Evolutionary conservation across 2,329 filamentous ascomycete species (phyloP).

Genomic region (Talaromyces albobiverticillius): DNA sequence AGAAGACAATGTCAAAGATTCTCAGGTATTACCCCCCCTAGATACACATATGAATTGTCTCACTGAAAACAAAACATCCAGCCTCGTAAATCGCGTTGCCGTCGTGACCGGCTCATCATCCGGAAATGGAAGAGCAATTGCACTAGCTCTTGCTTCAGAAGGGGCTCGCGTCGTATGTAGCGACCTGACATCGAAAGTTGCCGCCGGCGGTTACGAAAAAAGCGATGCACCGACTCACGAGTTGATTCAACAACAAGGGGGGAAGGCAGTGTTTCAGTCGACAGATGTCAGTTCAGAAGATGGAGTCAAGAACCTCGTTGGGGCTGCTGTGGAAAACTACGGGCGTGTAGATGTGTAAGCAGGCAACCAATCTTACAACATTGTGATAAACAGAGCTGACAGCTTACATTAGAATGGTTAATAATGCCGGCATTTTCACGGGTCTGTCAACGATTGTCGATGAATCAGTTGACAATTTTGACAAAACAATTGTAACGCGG

Average conservation of each 20-base stretch:
- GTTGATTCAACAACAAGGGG: neutral
- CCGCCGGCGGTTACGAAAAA: neutral
- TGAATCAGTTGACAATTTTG: neutral
- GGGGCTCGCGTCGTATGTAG: slow-evolving; percentile 1
- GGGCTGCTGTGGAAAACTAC: neutral
- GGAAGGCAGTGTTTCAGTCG: neutral
- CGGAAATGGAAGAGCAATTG: slow-evolving; percentile 24
- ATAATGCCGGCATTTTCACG: neutral
- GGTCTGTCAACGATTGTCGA: neutral
- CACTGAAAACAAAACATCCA: no score
- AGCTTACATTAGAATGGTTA: neutral
- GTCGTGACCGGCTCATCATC: slow-evolving; percentile 25
- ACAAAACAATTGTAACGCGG: neutral
- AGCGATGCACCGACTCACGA: neutral
- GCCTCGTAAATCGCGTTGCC: slow-evolving; percentile 8
- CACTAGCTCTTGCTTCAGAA: slow-evolving; percentile 7
- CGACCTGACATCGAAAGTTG: neutral
- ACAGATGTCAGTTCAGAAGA: neutral
- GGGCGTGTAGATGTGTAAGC: neutral
- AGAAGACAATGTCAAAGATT: no score
- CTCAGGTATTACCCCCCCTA: no score
- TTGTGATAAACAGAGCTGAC: neutral
- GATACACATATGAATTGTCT: no score
- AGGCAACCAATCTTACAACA: neutral
- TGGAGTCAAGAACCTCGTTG: neutral